Base-by-base conservation (phyloP, 352 stramenopile genomes). In the Pythium pyrilobum region DNA sequence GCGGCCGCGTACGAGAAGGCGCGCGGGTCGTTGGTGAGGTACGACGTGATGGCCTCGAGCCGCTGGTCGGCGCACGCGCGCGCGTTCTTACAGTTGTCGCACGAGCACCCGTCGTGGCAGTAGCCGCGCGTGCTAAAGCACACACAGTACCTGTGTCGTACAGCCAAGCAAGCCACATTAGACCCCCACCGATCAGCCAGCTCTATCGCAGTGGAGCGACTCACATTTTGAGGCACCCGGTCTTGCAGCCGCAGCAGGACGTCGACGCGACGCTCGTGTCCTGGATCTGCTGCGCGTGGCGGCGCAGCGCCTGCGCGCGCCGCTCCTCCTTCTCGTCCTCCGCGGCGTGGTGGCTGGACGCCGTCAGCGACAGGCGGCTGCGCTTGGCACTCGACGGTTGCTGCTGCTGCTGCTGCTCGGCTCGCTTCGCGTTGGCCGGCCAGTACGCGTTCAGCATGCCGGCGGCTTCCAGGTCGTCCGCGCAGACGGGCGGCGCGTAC, bases 191-290 rank as follows among this genome's bases (percentile, higher is more conserved):
- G n/a, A n/a, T 16, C 38, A 43, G 34, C 16, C 6, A 21, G 6
- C 4, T 8, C 13, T 7, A n/a, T 7, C 23, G 37, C n/a, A 4
- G 21, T 29, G 38, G 25, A 28, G 15, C 6, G 5, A 31, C 66
- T 31, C 31, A 82, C 77, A 92, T 87, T 65, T 92, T 92, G 24
- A 92, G 65, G 47, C 82, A 92, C 13, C 82, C 82, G 2, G 78
- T 92, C 67, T 92, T 92, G 74, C 82, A 92, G 25, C 82, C 82
- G 45, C 82, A 92, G 59, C 75, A 85, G 24, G 74, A 77, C n/a
- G 69, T 82, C 8, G 82, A 92, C 0, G 71, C 59, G n/a, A 85
- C 67, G 43, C 80, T 90, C 28, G 77, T 72, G 45, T 77, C 72
- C 43, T 91, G 80, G 50, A 93, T 79, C 57, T 87, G 74, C 53